Evolutionary conservation across 192 early-diverging fungal species (phyloP).

Genomic region (Umbelopsis vinacea): DNA sequence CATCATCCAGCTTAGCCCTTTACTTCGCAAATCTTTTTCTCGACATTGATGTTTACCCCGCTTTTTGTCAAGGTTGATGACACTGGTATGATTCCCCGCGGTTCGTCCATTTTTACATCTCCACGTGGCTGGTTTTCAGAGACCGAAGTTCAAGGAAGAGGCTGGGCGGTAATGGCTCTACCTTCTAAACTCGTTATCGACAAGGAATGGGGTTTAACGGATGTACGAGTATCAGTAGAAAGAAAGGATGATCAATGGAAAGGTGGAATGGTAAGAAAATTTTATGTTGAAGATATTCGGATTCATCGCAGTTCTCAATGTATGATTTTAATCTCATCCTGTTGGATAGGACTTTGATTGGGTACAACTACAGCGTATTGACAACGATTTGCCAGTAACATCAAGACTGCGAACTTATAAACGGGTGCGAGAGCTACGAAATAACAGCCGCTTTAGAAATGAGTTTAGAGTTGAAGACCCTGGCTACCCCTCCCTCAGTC

Average conservation of each 20-base stretch:
- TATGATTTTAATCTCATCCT: neutral
- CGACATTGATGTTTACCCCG: neutral
- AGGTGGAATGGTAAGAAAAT: conserved; percentile 13
- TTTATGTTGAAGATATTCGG: neutral
- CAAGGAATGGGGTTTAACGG: conserved; percentile 3
- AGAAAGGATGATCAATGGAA: conserved; percentile 22
- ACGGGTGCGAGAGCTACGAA: neutral
- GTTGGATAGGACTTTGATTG: conserved; percentile 1
- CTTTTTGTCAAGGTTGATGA: neutral
- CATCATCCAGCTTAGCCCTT: neutral
- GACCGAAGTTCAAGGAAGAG: neutral
- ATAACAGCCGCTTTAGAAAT: neutral
- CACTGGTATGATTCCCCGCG: neutral
- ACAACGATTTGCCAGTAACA: conserved; percentile 4
- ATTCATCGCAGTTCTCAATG: neutral
- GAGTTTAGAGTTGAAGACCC: conserved; percentile 17
- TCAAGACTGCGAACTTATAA: neutral
- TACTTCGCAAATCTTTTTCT: neutral
- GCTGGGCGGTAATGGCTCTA: conserved; percentile 16
- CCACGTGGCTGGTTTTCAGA: conserved; percentile 7
- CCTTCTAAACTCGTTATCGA: neutral
- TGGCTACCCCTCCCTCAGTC: neutral
- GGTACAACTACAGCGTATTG: conserved; percentile 16
- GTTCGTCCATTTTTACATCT: conserved; percentile 10
- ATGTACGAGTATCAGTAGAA: conserved; percentile 4